Percentiles rank a stretch among this genome's conserved stretches.
Conservation (phyloP, 257 asterid species). For the Verbascum thapsus region DNA sequence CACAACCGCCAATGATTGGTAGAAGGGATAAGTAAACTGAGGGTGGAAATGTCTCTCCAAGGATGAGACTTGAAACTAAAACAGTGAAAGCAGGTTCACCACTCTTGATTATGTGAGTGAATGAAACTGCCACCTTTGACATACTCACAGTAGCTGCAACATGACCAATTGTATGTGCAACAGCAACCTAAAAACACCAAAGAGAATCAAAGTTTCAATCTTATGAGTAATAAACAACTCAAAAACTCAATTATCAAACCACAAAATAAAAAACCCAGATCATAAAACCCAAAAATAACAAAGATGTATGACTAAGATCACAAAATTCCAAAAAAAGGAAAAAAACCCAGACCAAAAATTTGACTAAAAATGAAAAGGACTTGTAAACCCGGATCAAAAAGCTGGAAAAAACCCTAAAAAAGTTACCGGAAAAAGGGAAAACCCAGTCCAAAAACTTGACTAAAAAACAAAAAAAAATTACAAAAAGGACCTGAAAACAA, state of each 20-base stretch:
- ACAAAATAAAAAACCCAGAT: slow-evolving; percentile 24
- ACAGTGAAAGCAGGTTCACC: slow-evolving; percentile 78
- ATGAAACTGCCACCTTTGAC: slow-evolving; percentile 85
- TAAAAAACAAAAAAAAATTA: too few relatives aligned
- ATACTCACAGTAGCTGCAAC: slow-evolving; percentile 83
- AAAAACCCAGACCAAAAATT: too few relatives aligned
- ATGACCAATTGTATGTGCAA: slow-evolving; percentile 82
- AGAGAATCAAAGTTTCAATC: slow-evolving; percentile 14
- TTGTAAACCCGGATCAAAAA: too few relatives aligned
- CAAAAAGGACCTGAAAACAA: too few relatives aligned
- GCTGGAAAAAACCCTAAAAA: background rate
- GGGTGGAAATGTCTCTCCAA: slow-evolving; percentile 62
- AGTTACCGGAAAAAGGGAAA: background rate
- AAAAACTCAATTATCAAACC: background rate
- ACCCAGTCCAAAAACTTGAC: slow-evolving; percentile 8
- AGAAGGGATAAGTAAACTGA: slow-evolving; percentile 65
- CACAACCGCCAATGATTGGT: slow-evolving; percentile 76
- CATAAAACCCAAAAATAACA: too few relatives aligned
- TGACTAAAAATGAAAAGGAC: too few relatives aligned
- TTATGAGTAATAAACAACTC: background rate
- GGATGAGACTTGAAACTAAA: slow-evolving; percentile 58
- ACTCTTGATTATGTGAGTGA: slow-evolving; percentile 79
- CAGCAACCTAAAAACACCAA: slow-evolving; percentile 52
- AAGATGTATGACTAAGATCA: too few relatives aligned
- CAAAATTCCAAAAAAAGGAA: slow-evolving; percentile 15